These are phyloP conservation scores for Penicillium sp. DNA, from an alignment of 2,329 filamentous ascomycete species.

Conservation along the genomic window DNA sequence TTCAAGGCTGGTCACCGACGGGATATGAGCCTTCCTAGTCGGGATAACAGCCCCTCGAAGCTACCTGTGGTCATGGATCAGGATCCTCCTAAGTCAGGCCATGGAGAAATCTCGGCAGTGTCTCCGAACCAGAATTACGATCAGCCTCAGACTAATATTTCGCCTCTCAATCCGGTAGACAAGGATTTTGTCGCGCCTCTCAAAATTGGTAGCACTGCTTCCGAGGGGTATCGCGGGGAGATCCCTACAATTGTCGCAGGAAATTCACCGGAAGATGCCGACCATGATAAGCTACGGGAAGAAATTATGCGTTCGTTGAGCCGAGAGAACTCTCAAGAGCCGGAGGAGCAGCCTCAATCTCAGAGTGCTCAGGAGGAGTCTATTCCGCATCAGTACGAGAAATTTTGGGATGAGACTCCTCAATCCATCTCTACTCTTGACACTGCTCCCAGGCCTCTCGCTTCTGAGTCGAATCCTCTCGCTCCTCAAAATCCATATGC, in stretches of 20 bases:
- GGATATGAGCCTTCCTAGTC: constrained; percentile 58
- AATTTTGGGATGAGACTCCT: constrained; percentile 32
- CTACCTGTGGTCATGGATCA: constrained; percentile 53
- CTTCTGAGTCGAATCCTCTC: constrained; percentile 14
- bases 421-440: constrained; percentile 18
- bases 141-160: constrained; percentile 10
- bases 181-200: constrained; percentile 34
- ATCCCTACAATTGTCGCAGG: constrained; percentile 38
- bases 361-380: constrained; percentile 23
- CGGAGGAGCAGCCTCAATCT: constrained; percentile 21
- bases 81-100: constrained; percentile 41
- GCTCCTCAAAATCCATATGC: constrained; percentile 18
- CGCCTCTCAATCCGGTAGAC: constrained; percentile 4
- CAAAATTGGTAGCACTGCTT: constrained; percentile 26
- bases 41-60: constrained; percentile 61
- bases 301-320: constrained; percentile 51
- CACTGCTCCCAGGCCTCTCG: constrained; percentile 16
- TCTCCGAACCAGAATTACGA: constrained; percentile 29
- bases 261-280: constrained; percentile 38
- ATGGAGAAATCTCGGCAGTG: constrained; percentile 44
- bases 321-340: constrained; percentile 35
- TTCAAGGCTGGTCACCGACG: constrained; percentile 57
- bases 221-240: constrained; percentile 15
- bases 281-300: constrained; percentile 45
- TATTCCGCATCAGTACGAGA: constrained; percentile 39